Evolutionary conservation across 495 filamentous ascomycete genomes (phyloP).

Genomic region (Podospora conica): DNA sequence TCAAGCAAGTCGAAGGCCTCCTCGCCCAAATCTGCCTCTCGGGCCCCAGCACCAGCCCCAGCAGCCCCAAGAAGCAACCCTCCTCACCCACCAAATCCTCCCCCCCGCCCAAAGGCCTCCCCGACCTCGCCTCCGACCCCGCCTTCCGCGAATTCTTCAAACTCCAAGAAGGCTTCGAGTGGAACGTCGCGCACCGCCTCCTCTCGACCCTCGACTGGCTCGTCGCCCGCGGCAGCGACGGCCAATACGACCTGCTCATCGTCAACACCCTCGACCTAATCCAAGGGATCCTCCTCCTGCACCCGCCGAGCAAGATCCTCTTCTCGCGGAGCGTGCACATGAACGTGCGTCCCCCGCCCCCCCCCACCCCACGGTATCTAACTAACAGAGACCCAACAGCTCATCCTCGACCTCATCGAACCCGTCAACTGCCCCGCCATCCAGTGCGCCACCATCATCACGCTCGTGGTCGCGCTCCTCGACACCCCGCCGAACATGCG

Average conservation of each 20-base stretch:
- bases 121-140: slow-evolving; percentile 69
- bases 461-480: slow-evolving; percentile 81
- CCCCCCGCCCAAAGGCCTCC: slow-evolving; percentile 53
- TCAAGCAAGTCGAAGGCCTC: slow-evolving; percentile 92
- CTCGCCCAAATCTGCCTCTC: slow-evolving; percentile 93
- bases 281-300: slow-evolving; percentile 83
- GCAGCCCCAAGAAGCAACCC: slow-evolving; percentile 11
- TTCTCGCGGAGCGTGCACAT: slow-evolving; percentile 90
- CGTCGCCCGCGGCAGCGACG: slow-evolving; percentile 70
- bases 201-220: slow-evolving; percentile 83
- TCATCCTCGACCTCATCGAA: slow-evolving; percentile 91
- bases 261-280: slow-evolving; percentile 83
- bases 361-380: neutral
- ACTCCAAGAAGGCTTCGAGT: slow-evolving; percentile 93
- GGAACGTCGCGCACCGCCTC: slow-evolving; percentile 88
- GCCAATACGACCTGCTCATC: slow-evolving; percentile 83
- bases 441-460: slow-evolving; percentile 81
- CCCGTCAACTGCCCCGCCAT: slow-evolving; percentile 85
- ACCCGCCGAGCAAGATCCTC: slow-evolving; percentile 83
- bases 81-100: slow-evolving; percentile 44
- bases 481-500: slow-evolving; percentile 79
- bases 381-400: slow-evolving; percentile 29
- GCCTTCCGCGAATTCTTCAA: slow-evolving; percentile 96
- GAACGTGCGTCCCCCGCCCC: slow-evolving; percentile 51
- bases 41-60: slow-evolving; percentile 31